Percentiles rank a stretch among this genome's conserved stretches.
These are phyloP conservation scores for Fusarium luffae DNA, from an alignment of 2,329 filamentous ascomycete genomes.

Conservation along the genomic window DNA sequence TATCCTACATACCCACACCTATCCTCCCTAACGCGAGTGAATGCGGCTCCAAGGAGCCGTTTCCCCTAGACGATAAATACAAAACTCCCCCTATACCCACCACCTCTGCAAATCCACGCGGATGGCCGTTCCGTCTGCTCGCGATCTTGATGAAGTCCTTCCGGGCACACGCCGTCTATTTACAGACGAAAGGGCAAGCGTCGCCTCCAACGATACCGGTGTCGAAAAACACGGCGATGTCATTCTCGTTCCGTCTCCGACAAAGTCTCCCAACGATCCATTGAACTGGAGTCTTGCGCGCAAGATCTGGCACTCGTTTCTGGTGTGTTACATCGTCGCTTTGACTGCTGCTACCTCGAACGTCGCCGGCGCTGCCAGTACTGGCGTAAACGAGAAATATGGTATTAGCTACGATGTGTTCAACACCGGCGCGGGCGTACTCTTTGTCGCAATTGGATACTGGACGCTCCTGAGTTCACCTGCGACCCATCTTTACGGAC, in stretches of 20 bases:
- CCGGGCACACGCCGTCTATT: slow-evolving; percentile 48
- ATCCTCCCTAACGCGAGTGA: slow-evolving; percentile 36
- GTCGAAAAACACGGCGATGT: slow-evolving; percentile 55
- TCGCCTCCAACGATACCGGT: slow-evolving; percentile 35
- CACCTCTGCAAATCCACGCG: slow-evolving; percentile 12
- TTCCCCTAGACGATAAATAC: slow-evolving; percentile 17
- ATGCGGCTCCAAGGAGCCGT: slow-evolving; percentile 41
- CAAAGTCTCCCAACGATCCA: slow-evolving; percentile 62
- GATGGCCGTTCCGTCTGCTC: slow-evolving; percentile 38
- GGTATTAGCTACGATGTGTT: slow-evolving; percentile 63
- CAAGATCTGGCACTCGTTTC: slow-evolving; percentile 62
- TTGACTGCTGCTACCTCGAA: slow-evolving; percentile 68
- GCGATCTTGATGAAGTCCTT: slow-evolving; percentile 42
- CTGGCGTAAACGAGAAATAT: slow-evolving; percentile 61
- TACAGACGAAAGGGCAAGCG: slow-evolving; percentile 43
- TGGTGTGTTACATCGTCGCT: slow-evolving; percentile 65
- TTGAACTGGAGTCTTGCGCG: slow-evolving; percentile 61
- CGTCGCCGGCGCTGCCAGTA: slow-evolving; percentile 63
- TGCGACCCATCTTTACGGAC: slow-evolving; percentile 64
- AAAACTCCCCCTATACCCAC: neutral
- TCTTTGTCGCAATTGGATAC: slow-evolving; percentile 67
- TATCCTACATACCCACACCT: slow-evolving; percentile 31
- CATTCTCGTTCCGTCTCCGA: slow-evolving; percentile 65
- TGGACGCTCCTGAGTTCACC: slow-evolving; percentile 65
- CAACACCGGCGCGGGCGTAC: slow-evolving; percentile 67